These are phyloP conservation scores for Paraglomus brasilianum DNA, from an alignment of 192 early-diverging fungal species.

Conservation along the genomic window DNA sequence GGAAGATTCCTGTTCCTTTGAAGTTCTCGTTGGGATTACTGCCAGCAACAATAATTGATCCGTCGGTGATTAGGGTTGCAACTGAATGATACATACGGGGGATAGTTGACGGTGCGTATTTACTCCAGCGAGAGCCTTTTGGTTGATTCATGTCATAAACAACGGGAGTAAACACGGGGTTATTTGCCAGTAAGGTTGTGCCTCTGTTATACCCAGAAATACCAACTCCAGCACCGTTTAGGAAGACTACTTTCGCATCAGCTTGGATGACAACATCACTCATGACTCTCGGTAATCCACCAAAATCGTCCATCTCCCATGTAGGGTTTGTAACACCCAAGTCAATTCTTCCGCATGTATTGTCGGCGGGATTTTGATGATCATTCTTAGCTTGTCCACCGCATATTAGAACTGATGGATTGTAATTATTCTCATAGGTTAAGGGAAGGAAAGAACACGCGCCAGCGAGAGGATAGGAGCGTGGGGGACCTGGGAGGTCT, in stretches of 20 bases:
- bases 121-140: conserved; percentile 44
- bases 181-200: conserved; percentile 37
- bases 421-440: conserved; percentile 56
- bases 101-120: conserved; percentile 45
- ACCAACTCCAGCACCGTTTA: conserved; percentile 62
- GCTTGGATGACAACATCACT: conserved; percentile 52
- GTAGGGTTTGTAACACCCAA: conserved; percentile 40
- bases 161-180: conserved; percentile 52
- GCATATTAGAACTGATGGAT: conserved; percentile 56
- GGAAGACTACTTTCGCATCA: conserved; percentile 55
- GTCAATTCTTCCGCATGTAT: conserved; percentile 53
- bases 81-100: conserved; percentile 64
- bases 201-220: conserved; percentile 49
- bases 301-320: conserved; percentile 54
- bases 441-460: conserved; percentile 57
- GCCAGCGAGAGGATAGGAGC: conserved; percentile 59
- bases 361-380: conserved; percentile 36
- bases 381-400: conserved; percentile 49
- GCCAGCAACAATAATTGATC: conserved; percentile 39
- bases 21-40: conserved; percentile 39
- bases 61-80: conserved; percentile 44
- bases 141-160: conserved; percentile 56
- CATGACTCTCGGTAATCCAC: conserved; percentile 50
- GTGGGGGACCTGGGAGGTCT: conserved; percentile 45
- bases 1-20: conserved; percentile 37